These are phyloP conservation scores for Camellia lanceoleosa DNA, from an alignment of 148 eudicot species.

Conservation along the genomic window DNA sequence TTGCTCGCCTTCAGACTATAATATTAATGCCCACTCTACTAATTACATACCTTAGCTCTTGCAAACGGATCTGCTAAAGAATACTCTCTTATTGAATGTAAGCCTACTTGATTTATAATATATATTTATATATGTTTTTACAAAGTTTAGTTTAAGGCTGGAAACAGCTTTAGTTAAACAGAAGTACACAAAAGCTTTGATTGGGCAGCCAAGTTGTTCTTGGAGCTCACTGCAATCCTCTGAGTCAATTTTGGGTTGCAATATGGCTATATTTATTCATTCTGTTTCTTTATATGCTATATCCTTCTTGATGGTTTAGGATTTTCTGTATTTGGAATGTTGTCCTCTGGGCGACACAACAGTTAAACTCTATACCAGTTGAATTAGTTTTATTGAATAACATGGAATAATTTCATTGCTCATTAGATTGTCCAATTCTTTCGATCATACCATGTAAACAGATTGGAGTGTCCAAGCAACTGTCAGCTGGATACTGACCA, in stretches of 20 bases:
- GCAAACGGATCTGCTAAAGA: not conserved
- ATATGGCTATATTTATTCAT: not conserved
- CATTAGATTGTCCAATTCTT: constrained; percentile 11
- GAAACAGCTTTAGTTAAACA: not conserved
- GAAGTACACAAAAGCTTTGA: not conserved
- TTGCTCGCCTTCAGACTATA: not conserved
- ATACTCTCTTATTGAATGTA: not conserved
- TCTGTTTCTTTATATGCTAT: not conserved
- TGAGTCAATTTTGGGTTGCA: not conserved
- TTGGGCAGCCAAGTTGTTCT: not conserved
- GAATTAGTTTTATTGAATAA: not conserved
- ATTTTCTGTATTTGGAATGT: not conserved
- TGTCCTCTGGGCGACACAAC: not conserved
- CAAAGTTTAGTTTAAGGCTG: not conserved
- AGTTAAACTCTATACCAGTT: not conserved
- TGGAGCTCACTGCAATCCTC: constrained; percentile 4
- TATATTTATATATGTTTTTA: not conserved
- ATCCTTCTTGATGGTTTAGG: not conserved
- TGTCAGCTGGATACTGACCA: constrained; percentile 45
- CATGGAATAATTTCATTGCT: not conserved
- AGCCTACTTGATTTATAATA: not conserved
- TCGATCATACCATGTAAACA: constrained; percentile 18
- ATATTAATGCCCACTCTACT: not conserved
- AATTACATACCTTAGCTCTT: not conserved
- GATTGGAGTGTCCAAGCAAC: constrained; percentile 67